Conservation (phyloP, 1,139 yeast genomes). For the Pichia sp. region DNA sequence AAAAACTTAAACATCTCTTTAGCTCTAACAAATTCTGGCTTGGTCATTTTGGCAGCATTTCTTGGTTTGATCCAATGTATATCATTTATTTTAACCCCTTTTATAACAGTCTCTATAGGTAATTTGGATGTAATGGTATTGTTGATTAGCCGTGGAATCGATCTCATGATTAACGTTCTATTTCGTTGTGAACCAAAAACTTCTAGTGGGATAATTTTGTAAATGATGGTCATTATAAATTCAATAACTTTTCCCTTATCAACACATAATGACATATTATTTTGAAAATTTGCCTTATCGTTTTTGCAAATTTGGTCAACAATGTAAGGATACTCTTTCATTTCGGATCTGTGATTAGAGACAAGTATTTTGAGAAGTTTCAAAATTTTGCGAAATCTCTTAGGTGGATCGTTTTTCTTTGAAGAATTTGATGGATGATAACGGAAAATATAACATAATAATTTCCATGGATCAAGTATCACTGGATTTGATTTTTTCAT, state of each 20-base stretch:
- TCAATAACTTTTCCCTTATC: conserved; percentile 35
- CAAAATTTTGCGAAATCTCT: conserved; percentile 21
- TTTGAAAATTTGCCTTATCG: not conserved
- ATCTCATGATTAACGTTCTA: conserved; percentile 39
- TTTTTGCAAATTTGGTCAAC: conserved; percentile 28
- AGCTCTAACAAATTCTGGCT: conserved; percentile 39
- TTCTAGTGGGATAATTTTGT: conserved; percentile 49
- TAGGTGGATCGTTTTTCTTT: conserved; percentile 25
- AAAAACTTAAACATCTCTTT: conserved; percentile 39
- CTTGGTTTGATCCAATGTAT: conserved; percentile 48
- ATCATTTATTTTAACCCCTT: conserved; percentile 38
- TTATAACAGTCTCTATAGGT: conserved; percentile 30
- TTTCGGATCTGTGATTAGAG: conserved; percentile 28
- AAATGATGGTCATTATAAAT: conserved; percentile 42
- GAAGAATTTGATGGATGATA: not conserved
- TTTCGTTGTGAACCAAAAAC: conserved; percentile 58
- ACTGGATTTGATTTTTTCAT: conserved; percentile 24
- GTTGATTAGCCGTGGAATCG: conserved; percentile 41
- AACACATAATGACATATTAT: conserved; percentile 31
- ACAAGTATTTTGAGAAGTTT: conserved; percentile 22
- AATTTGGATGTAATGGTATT: conserved; percentile 38
- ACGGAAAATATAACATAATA: conserved; percentile 18
- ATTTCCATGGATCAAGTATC: conserved; percentile 10
- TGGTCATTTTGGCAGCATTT: conserved; percentile 32
- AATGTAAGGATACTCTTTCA: conserved; percentile 33